Conservation (phyloP, 108 stramenopile species). For the Stephanodiscus minutulus region DNA sequence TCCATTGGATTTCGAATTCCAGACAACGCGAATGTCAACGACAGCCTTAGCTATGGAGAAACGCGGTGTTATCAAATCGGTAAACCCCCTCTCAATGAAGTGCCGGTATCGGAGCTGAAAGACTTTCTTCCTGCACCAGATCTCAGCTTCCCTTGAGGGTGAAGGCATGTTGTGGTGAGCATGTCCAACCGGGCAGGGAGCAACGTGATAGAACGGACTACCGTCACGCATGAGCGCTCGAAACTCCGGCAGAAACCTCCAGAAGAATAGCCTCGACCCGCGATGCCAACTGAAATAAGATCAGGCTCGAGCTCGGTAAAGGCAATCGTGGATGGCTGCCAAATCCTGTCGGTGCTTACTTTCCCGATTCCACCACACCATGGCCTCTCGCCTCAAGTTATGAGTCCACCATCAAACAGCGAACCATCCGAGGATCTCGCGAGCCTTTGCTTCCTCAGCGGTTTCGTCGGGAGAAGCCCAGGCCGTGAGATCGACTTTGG, state of each 20-base stretch:
- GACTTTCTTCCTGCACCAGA: neutral
- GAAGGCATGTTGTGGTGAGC: slow-evolving; percentile 4
- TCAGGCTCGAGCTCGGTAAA: too few species aligned
- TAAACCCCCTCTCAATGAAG: slow-evolving; percentile 8
- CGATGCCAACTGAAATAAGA: slow-evolving; percentile 16
- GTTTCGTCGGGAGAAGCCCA: too few species aligned
- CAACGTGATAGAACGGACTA: neutral
- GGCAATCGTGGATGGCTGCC: slow-evolving; percentile 10
- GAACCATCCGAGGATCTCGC: too few species aligned
- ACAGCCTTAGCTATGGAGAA: slow-evolving; percentile 41
- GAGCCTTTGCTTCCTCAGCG: too few species aligned
- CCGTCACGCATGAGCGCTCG: slow-evolving; percentile 21
- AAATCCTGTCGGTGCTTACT: neutral
- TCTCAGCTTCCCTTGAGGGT: neutral
- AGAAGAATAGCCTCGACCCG: slow-evolving; percentile 34
- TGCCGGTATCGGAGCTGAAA: slow-evolving; percentile 5
- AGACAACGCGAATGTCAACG: slow-evolving; percentile 50
- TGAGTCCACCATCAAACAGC: too few species aligned
- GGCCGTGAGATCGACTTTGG: too few species aligned
- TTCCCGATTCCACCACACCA: too few species aligned
- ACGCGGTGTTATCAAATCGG: neutral
- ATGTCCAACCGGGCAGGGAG: neutral
- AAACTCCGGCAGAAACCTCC: slow-evolving; percentile 30
- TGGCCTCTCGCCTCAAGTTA: too few species aligned
- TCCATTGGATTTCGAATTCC: slow-evolving; percentile 40